Evolutionary conservation across 176 grass and related monocot genomes (phyloP).

Genomic region (bread wheat (Triticum aestivum)): DNA sequence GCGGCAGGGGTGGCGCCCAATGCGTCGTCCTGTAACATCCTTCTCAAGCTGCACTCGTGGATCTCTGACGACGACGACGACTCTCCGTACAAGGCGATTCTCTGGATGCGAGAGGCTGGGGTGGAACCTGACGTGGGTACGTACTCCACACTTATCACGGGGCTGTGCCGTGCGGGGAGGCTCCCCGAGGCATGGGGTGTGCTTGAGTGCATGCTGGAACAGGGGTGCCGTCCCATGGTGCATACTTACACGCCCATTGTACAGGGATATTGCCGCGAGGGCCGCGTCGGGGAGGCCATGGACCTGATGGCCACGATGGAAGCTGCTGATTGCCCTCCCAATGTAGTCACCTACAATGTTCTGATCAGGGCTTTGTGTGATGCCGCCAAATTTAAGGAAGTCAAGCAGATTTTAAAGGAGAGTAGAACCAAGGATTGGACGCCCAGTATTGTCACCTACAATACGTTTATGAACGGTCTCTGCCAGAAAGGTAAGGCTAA

Average conservation of each 20-base stretch:
- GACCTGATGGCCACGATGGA: constrained; percentile 59
- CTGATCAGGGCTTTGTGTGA: constrained; percentile 61
- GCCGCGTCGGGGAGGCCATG: constrained; percentile 62
- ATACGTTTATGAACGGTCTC: constrained; percentile 78
- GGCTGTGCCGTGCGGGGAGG: constrained; percentile 53
- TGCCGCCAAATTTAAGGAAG: constrained; percentile 47
- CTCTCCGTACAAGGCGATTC: constrained; percentile 34
- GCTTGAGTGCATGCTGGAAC: constrained; percentile 68
- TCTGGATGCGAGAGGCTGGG: constrained; percentile 31
- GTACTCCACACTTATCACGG: constrained; percentile 64
- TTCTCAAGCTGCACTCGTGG: constrained; percentile 62
- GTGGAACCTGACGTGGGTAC: constrained; percentile 45
- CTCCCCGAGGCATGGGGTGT: constrained; percentile 56
- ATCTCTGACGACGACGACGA: constrained; percentile 31
- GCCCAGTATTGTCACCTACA: constrained; percentile 63
- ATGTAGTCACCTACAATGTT: constrained; percentile 75
- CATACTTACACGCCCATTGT: constrained; percentile 76
- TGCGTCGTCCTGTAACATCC: constrained; percentile 57
- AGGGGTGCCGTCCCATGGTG: constrained; percentile 45
- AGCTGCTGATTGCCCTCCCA: constrained; percentile 43
- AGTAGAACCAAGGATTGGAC: constrained; percentile 45
- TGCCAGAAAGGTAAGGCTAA: constrained; percentile 50
- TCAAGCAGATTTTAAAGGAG: constrained; percentile 45
- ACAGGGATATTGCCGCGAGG: constrained; percentile 59
- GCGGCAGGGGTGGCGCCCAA: constrained; percentile 35